Base-by-base conservation (phyloP, 192 early-diverging fungal genomes). In the Podila horticola region DNA sequence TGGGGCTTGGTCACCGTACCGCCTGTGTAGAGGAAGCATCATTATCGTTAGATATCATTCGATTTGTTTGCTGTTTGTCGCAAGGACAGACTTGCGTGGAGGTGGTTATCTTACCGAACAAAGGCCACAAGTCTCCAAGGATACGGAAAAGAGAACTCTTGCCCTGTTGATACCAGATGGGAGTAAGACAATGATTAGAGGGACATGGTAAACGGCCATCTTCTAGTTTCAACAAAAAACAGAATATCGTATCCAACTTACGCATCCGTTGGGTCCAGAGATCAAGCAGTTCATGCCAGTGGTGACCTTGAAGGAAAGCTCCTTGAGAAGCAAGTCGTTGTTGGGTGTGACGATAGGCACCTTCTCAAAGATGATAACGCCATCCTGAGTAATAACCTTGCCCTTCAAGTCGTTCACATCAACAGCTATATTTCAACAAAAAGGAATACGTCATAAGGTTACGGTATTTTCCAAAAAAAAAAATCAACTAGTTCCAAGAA, bases 341-440 rank as follows among this genome's bases (percentile, higher is more conserved):
- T 92, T 92, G 29, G 94, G 94, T 8, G 93, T 92, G 30, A 94
- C 86, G 66, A 96, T 90, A 3, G 94, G 94, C 17, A 94, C 91
- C 64, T 91, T 85, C 26, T 89, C 84, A 85, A 96, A 96, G 64
- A 85, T 81, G 61, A 91, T 91, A 29, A 89, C 83, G 2, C 87
- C 88, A 55, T 88, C 88, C 41, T 83, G 69, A 12, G 75, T 85
- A 28, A 87, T 75, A 8, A 91, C 62, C 31, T 82, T 84, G 59
- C 90, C 90, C 62, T 87, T 87, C 58, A 87, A 64, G 34, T 85
- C 83, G 10, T 75, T 87, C 15, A 86, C 75, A 58, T 86, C 72
- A 45, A 89, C 79, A 30, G 52, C 52, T 55, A 26, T 4, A 10
- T 22, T 36, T 36, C 34, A 36, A 36, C 7, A 36, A 36, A 10